Conservation (phyloP, 2,329 filamentous ascomycete genomes). For the Colletotrichum abscissum region DNA sequence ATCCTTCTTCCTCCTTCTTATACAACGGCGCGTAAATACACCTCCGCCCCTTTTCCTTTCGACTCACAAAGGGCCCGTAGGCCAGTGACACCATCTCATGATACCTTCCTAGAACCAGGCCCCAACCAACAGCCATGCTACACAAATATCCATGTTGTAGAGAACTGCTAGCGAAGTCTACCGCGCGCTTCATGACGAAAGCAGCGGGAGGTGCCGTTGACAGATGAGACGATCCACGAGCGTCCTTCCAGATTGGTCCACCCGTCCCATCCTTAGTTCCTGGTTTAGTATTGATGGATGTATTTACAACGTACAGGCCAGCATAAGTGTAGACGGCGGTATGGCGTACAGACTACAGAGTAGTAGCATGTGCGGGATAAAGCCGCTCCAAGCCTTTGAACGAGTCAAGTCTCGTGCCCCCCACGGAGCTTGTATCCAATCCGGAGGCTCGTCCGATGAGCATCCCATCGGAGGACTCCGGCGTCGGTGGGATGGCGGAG, state of each 20-base stretch:
- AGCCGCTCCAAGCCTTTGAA: neutral
- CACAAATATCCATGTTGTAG: neutral
- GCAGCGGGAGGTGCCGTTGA: neutral
- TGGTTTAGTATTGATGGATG: neutral
- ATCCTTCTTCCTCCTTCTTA: neutral
- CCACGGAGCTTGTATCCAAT: neutral
- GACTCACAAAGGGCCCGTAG: neutral
- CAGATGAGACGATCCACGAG: neutral
- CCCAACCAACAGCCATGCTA: neutral
- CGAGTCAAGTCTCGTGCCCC: neutral
- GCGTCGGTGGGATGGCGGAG: neutral
- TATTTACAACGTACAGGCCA: neutral
- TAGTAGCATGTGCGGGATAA: neutral
- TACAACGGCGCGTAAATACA: neutral
- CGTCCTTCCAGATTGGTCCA: neutral
- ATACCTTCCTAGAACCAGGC: neutral
- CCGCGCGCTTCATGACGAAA: constrained; percentile 30
- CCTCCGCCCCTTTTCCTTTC: neutral
- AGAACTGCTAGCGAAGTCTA: neutral
- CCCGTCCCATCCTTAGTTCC: neutral
- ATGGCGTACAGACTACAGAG: neutral
- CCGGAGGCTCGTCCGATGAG: neutral
- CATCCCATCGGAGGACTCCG: constrained; percentile 9
- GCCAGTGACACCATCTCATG: neutral
- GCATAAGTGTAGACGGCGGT: neutral